Evolutionary conservation across 352 stramenopile genomes (phyloP), one percentile per base, ranked within the genome.

Genomic region (Pythium chondricola): DNA sequence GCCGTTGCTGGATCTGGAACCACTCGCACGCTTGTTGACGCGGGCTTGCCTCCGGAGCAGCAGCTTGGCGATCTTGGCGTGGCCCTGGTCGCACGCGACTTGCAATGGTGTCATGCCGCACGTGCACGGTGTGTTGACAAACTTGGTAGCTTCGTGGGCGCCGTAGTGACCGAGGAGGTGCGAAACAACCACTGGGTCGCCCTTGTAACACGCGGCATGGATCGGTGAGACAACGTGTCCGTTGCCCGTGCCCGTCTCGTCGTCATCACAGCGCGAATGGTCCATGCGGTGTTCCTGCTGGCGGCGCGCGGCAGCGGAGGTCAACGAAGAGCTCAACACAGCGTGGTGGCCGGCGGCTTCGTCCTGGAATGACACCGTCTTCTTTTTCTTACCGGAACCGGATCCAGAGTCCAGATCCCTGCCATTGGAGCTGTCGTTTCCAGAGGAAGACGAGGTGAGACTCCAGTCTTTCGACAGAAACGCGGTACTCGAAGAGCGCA

Each of bases 91-190:
- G 48, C 75, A 81, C 21, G 77, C 76, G 33, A 88, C 76, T 46
- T 91, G 72, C 4, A 91, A 53, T 25, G 77, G 74, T 41, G 76
- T 87, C 43, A 82, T 75, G 35, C 79, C 79, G 41, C 79, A 88
- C 16, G 59, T 61, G 51, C 78, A 87, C 37, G 35, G 64, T 16
- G 72, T 83, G 58, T 89, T 85, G 0, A 88, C 74, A 41, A 88
- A 68, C 54, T 81, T 69, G 17, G 75, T 58, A 18, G 68, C 61
- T 25, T 86, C 76, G 5, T 70, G 56, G 18, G 65, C 70, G 43
- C 67, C 67, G 52, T 87, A 89, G 43, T 77, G 85, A 59, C 74
- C 73, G 27, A 88, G 58, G 16, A 87, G 42, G 45, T 88, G 74
- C 56, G 87, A 81, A 20, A 91, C 50, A n/a, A 84, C 65, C 20